These are phyloP conservation scores for Bondarzewia mesenterica DNA, from an alignment of 1,284 basidiomycete genomes.

Conservation along the genomic window DNA sequence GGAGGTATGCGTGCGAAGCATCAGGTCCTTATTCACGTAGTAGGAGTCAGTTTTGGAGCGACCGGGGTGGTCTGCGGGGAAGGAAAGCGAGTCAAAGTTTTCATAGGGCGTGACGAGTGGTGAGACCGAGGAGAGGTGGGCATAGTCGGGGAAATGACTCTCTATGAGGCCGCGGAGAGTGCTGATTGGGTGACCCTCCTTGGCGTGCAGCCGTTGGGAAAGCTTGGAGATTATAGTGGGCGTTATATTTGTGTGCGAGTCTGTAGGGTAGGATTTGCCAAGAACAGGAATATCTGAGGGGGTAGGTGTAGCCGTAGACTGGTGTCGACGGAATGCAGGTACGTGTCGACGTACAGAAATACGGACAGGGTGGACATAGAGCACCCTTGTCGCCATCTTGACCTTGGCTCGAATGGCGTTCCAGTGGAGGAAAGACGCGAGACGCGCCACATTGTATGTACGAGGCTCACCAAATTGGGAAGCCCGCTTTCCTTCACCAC, in stretches of 20 bases:
- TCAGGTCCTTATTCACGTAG: constrained; percentile 85
- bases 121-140: constrained; percentile 65
- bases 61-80: constrained; percentile 91
- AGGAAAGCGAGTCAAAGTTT: constrained; percentile 97
- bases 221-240: constrained; percentile 77
- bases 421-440: no score
- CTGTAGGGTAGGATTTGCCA: constrained; percentile 56
- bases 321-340: neutral
- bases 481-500: neutral
- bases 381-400: neutral
- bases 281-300: constrained; percentile 31
- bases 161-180: constrained; percentile 86
- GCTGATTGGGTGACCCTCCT: constrained; percentile 76
- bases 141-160: constrained; percentile 68
- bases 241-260: constrained; percentile 82
- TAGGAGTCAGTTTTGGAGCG: constrained; percentile 89
- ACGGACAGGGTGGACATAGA: neutral
- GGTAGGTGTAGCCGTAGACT: constrained; percentile 6
- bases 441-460: no score
- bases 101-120: constrained; percentile 86
- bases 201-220: constrained; percentile 64
- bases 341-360: neutral
- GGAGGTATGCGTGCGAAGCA: constrained; percentile 96
- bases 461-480: neutral
- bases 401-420: no score